phyloP scores from a whole-genome alignment of 169 alveolate genomes.

The Eimeria falciformis region DNA sequence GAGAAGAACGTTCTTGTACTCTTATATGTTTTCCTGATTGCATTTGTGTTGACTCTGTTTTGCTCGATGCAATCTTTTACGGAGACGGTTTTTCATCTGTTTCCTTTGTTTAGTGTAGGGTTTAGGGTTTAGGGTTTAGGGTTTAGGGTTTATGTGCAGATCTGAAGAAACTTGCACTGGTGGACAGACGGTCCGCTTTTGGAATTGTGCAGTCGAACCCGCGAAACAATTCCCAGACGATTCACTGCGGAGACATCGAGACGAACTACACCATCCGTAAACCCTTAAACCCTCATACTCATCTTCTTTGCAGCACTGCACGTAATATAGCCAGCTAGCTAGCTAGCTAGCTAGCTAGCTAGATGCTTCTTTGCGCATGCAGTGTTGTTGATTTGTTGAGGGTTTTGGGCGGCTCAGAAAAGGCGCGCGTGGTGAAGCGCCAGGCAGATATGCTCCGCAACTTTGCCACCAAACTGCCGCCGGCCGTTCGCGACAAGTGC shows the following conservation, averaged over 20 bases:
- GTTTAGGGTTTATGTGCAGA: slow-evolving; percentile 69
- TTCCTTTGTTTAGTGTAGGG: neutral
- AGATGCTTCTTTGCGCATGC: too few relatives aligned
- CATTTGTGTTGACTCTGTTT: too few relatives aligned
- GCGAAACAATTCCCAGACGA: slow-evolving; percentile 90
- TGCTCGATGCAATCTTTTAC: too few relatives aligned
- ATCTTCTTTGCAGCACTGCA: too few relatives aligned
- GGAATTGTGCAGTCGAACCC: slow-evolving; percentile 90
- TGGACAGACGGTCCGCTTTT: slow-evolving; percentile 86
- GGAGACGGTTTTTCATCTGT: too few relatives aligned
- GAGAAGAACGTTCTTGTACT: neutral
- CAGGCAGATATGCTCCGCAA: slow-evolving; percentile 90
- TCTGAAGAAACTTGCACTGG: slow-evolving; percentile 84
- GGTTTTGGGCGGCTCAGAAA: neutral
- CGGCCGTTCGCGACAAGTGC: slow-evolving; percentile 74
- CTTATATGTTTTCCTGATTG: too few relatives aligned
- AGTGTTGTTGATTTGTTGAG: neutral
- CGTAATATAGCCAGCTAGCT: too few relatives aligned
- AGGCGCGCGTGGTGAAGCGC: slow-evolving; percentile 87
- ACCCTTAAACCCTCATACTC: neutral
- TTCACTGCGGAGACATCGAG: slow-evolving; percentile 92
- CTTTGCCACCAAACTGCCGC: slow-evolving; percentile 86
- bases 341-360: too few relatives aligned
- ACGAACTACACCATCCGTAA: slow-evolving; percentile 86
- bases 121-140: neutral